Evolutionary conservation across 139 green algal species (phyloP).

Genomic region (Chlamydomonas sphaeroides): DNA sequence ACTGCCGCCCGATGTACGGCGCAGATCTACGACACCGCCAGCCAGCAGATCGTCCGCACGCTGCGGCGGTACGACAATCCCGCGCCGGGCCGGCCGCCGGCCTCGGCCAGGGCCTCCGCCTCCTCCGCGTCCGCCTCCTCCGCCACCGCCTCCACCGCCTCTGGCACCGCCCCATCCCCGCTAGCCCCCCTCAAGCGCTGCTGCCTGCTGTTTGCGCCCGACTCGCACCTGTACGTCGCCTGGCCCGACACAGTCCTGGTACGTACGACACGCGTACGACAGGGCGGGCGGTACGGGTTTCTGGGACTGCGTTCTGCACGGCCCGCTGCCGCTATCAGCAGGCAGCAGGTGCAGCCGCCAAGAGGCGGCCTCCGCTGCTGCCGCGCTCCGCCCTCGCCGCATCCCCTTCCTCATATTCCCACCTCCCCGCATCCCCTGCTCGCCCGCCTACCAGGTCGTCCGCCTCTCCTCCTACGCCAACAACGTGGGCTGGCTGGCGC

Average conservation of each 20-base stretch:
- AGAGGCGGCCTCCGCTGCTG: no score
- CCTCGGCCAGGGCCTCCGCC: no score
- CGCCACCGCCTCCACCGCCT: not conserved
- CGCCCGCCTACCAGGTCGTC: constrained; percentile 27
- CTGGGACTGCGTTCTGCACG: no score
- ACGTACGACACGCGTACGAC: no score
- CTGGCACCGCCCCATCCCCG: not conserved
- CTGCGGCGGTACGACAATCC: constrained; percentile 39
- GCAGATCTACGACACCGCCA: constrained; percentile 83
- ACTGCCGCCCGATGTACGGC: no score
- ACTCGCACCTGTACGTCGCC: constrained; percentile 74
- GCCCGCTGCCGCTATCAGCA: no score
- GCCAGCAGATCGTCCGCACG: constrained; percentile 66
- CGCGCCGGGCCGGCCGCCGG: not conserved
- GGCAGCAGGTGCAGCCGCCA: no score
- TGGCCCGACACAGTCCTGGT: constrained; percentile 82
- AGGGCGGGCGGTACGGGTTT: no score
- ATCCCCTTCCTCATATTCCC: no score
- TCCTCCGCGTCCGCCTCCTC: not conserved
- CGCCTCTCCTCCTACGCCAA: constrained; percentile 26
- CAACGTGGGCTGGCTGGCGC: constrained; percentile 21
- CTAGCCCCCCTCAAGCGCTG: not conserved
- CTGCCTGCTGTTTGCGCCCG: constrained; percentile 72
- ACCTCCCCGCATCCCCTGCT: no score
- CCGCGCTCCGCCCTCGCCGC: no score